These are phyloP conservation scores for Pseudotsuga menziesii DNA, from an alignment of 75 land plant genomes.

Conservation along the genomic window DNA sequence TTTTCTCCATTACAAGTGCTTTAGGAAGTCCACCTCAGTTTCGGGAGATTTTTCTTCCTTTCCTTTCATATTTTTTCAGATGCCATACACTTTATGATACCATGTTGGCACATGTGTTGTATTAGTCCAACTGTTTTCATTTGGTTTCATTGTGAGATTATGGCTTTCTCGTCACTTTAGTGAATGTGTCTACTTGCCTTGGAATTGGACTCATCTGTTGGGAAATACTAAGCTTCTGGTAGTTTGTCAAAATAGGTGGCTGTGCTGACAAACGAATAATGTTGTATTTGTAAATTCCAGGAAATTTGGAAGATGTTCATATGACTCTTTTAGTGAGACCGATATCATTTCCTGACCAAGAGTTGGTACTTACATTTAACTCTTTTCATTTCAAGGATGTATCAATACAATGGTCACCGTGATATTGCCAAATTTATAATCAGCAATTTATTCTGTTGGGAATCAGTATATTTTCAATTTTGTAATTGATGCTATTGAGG, in stretches of 20 bases:
- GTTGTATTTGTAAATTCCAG: not conserved
- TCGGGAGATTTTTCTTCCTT: constrained; percentile 78
- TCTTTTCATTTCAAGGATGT: not conserved
- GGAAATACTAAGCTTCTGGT: constrained; percentile 93
- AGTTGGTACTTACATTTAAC: not conserved
- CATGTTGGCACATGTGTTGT: constrained; percentile 95
- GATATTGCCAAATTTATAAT: no score
- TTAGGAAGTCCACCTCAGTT: constrained; percentile 91
- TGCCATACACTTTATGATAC: constrained; percentile 94
- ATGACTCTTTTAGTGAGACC: not conserved
- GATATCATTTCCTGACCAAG: not conserved
- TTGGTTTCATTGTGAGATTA: constrained; percentile 94
- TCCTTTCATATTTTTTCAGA: constrained; percentile 93
- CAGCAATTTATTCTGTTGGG: not conserved
- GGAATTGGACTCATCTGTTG: constrained; percentile 97
- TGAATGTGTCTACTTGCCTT: constrained; percentile 71
- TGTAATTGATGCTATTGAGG: no score
- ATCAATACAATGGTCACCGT: not conserved
- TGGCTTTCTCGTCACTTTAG: constrained; percentile 80
- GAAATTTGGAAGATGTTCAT: not conserved
- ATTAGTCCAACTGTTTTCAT: constrained; percentile 83
- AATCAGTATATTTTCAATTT: not conserved
- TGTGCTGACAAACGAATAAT: not conserved
- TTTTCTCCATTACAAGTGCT: constrained; percentile 88
- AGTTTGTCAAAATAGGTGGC: not conserved